Conservation (phyloP, 805 yeast genomes). For the Candida corydali region DNA sequence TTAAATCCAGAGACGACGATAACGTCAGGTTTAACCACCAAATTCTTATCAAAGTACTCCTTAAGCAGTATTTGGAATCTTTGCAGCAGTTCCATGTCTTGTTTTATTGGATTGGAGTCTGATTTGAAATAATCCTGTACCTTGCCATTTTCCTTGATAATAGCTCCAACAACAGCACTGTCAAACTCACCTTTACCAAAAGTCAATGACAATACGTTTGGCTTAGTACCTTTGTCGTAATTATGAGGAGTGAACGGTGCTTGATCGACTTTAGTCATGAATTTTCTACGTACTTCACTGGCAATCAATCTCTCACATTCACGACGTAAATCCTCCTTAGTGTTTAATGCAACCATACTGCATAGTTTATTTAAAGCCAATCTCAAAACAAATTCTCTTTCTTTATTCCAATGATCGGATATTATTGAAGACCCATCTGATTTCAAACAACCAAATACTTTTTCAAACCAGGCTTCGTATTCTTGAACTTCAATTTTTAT, state of each 20-base stretch:
- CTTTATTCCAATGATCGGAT: constrained; percentile 76
- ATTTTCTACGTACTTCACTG: constrained; percentile 63
- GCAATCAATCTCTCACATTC: constrained; percentile 71
- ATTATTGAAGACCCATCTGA: constrained; percentile 78
- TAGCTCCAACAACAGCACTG: constrained; percentile 83
- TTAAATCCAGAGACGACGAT: constrained; percentile 87
- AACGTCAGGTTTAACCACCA: constrained; percentile 71
- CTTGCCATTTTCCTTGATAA: constrained; percentile 76
- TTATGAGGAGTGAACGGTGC: constrained; percentile 88
- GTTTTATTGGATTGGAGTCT: constrained; percentile 60
- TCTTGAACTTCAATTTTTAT: constrained; percentile 56
- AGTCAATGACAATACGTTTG: constrained; percentile 77
- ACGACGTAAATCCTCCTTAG: constrained; percentile 77
- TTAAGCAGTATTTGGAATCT: constrained; percentile 59
- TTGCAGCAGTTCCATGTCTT: constrained; percentile 35
- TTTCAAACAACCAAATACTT: constrained; percentile 46
- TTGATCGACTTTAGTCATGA: constrained; percentile 75
- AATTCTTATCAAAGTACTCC: constrained; percentile 58
- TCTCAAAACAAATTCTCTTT: constrained; percentile 63
- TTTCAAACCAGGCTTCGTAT: constrained; percentile 37
- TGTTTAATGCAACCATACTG: constrained; percentile 63
- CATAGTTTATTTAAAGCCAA: constrained; percentile 65
- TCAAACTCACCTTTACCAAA: constrained; percentile 82
- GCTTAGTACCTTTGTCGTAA: constrained; percentile 73
- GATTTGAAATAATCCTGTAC: constrained; percentile 74